Evolutionary conservation across 768 basidiomycete genomes (phyloP).

Genomic region (Pleurotus sapidus): DNA sequence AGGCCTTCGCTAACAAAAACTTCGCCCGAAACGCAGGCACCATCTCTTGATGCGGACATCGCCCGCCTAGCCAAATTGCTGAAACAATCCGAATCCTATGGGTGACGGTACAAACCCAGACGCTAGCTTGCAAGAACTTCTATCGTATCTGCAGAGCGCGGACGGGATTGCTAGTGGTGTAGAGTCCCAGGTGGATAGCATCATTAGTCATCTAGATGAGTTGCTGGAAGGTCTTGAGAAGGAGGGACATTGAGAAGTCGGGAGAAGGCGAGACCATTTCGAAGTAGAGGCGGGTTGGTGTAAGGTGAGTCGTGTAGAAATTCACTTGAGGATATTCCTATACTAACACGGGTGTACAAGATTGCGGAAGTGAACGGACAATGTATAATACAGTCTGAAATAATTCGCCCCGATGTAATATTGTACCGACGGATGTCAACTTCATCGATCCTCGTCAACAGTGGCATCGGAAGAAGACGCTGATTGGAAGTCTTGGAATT

Average conservation of each 20-base stretch:
- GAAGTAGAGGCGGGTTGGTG: background rate
- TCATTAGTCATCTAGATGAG: conserved; percentile 56
- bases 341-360: no score
- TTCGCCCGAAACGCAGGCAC: background rate
- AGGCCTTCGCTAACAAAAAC: no score
- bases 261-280: background rate
- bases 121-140: conserved; percentile 33
- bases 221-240: conserved; percentile 45
- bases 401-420: no score
- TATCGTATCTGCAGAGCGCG: conserved; percentile 54
- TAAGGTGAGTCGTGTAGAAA: no score
- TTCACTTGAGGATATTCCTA: no score
- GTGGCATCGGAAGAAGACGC: no score
- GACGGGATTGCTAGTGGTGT: conserved; percentile 58
- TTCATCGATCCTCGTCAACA: no score
- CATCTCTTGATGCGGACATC: conserved; percentile 34
- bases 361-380: no score
- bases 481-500: no score
- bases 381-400: no score
- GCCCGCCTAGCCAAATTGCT: conserved; percentile 28
- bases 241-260: background rate
- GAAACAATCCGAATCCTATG: conserved; percentile 17
- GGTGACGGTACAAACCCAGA: conserved; percentile 10
- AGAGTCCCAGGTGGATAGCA: conserved; percentile 58
- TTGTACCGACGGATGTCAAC: no score